Base-by-base conservation (phyloP, 805 yeast species). In the Candida orba region DNA sequence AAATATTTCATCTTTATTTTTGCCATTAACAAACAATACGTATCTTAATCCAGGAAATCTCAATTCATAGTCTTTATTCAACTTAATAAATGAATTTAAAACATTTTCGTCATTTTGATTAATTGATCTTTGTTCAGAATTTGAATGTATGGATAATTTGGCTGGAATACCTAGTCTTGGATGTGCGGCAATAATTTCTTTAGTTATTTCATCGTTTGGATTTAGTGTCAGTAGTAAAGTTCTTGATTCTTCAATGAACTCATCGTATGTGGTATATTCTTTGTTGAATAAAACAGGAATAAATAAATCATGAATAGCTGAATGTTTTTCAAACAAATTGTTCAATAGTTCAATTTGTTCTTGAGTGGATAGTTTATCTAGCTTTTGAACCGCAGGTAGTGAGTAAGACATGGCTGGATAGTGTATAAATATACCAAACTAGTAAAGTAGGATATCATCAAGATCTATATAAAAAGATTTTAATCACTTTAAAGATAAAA, bases 11-110 rank as follows among this genome's bases (percentile, higher is more conserved):
- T 69, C 68, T 47, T 95, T 70, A 2, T 79, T 60, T 50, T 96
- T 68, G 1, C 95, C 96, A 63, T 87, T 86, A 14, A 89, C 97
- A 62, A 90, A 89, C 8, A 86, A 88, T 10, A 89, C 96, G 59
- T 85, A 89, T 37, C 89, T 69, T 42, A 90, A 72, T 1, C 96
- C 84, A 10, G 81, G 84, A 52, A 79, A 82, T 34, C 58, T 63
- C 23, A 54, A 51, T 58, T 88, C 96, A 61, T 89, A 89, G 38
- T 53, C 52, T 0, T 67, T 69, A 57, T 88, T 88, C 51, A 83
- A 63, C 13, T 67, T 58, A 2, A 63, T 62, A 42, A 90, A 70
- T 52, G 66, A 66, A 24, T 55, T 57, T 10, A 52, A 52, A 2
- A 89, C 69, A 52, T 66, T 67, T 25, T 55, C 57, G 9, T 49